Conservation (phyloP, 2,329 filamentous ascomycete genomes). For the Hymenoscyphus repandus region DNA sequence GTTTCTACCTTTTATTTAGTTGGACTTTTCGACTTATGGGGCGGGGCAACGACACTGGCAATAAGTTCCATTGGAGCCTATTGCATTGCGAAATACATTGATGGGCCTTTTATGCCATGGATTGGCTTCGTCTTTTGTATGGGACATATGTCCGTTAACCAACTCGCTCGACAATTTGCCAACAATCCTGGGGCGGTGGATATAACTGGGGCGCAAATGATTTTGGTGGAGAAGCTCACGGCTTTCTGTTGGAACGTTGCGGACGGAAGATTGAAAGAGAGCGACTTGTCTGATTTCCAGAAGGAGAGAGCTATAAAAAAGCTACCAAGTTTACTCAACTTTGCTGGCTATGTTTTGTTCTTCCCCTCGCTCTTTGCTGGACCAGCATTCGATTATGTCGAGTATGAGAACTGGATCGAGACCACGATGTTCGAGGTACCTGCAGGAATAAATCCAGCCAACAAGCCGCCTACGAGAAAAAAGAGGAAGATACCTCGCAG, state of each 20-base stretch:
- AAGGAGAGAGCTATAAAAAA: slow-evolving; percentile 72
- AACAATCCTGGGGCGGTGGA: slow-evolving; percentile 66
- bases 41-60: slow-evolving; percentile 70
- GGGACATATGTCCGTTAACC: slow-evolving; percentile 89
- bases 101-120: slow-evolving; percentile 97
- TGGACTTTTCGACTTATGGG: slow-evolving; percentile 90
- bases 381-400: slow-evolving; percentile 88
- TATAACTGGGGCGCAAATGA: slow-evolving; percentile 96
- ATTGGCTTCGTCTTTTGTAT: slow-evolving; percentile 89
- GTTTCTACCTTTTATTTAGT: slow-evolving; percentile 87
- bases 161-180: slow-evolving; percentile 73
- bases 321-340: slow-evolving; percentile 75
- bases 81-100: slow-evolving; percentile 73
- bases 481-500: slow-evolving; percentile 90
- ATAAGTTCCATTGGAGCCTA: slow-evolving; percentile 79
- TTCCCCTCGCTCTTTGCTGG: slow-evolving; percentile 88
- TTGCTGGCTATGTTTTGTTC: slow-evolving; percentile 86
- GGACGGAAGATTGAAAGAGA: slow-evolving; percentile 75
- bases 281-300: slow-evolving; percentile 80
- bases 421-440: slow-evolving; percentile 91
- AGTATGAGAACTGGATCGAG: slow-evolving; percentile 89
- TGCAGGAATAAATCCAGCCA: slow-evolving; percentile 72
- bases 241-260: slow-evolving; percentile 98
- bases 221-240: slow-evolving; percentile 93
- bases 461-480: slow-evolving; percentile 80